phyloP scores from a whole-genome alignment of 116 monocot genomes.

The Trichopus zeylanicus region DNA sequence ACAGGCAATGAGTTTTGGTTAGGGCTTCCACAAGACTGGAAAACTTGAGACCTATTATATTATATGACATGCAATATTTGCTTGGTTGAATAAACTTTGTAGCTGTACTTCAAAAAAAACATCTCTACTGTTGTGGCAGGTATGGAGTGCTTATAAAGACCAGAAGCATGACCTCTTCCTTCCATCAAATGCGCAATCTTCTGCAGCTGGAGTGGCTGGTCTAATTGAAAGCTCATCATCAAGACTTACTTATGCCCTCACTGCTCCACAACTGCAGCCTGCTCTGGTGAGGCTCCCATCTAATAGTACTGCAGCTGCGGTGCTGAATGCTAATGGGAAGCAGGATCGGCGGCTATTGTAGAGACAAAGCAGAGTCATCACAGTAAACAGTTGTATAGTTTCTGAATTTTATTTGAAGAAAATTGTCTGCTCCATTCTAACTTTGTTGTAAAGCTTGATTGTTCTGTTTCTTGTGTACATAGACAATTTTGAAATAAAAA shows the following conservation, averaged over 20 bases:
- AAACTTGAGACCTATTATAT: no score
- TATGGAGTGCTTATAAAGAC: constrained; percentile 99
- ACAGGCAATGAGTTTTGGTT: no score
- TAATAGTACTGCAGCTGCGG: constrained; percentile 11
- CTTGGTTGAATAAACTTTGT: no score
- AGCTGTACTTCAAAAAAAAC: no score
- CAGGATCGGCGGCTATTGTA: constrained; percentile 10
- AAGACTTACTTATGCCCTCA: constrained; percentile 58
- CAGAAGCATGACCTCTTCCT: constrained; percentile 96
- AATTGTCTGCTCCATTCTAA: not conserved
- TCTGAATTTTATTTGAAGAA: not conserved
- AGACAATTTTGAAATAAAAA: not conserved
- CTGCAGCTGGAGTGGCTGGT: constrained; percentile 96
- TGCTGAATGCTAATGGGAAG: constrained; percentile 19
- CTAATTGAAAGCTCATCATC: constrained; percentile 87
- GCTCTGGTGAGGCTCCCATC: constrained; percentile 49
- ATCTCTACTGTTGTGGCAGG: constrained; percentile 52
- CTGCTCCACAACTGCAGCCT: constrained; percentile 65
- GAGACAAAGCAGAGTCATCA: not conserved
- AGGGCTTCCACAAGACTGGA: no score
- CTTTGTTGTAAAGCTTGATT: not conserved
- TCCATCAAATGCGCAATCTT: constrained; percentile 92
- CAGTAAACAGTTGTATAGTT: constrained; percentile 1
- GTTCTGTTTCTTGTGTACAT: not conserved
- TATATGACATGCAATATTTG: no score